Conservation (phyloP, 2,329 filamentous ascomycete species). For the Verticillium nonalfalfae region DNA sequence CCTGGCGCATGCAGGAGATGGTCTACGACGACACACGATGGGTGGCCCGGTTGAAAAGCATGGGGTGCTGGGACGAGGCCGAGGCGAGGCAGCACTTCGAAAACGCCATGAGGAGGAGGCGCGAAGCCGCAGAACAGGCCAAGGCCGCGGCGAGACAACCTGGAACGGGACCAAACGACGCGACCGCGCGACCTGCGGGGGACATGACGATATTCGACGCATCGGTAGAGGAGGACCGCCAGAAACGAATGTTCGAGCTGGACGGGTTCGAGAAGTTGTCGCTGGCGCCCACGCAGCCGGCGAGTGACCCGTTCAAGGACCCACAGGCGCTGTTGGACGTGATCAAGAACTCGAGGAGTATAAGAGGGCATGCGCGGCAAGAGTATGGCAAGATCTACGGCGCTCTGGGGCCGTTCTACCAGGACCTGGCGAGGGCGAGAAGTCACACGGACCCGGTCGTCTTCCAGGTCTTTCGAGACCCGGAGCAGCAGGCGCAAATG, state of each 20-base stretch:
- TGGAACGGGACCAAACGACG: conserved; percentile 12
- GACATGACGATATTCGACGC: conserved; percentile 70
- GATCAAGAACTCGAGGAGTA: conserved; percentile 65
- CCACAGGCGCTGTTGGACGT: conserved; percentile 61
- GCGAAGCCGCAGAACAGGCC: conserved; percentile 43
- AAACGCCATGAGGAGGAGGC: conserved; percentile 54
- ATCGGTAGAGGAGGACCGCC: conserved; percentile 56
- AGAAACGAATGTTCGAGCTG: conserved; percentile 27
- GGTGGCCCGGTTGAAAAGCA: conserved; percentile 77
- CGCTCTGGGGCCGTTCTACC: conserved; percentile 83
- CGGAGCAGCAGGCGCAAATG: conserved; percentile 86
- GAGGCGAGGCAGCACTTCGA: conserved; percentile 81
- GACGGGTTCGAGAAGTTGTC: conserved; percentile 80
- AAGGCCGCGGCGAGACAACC: conserved; percentile 12
- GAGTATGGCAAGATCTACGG: conserved; percentile 90
- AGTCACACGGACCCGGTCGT: conserved; percentile 75
- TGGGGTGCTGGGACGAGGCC: conserved; percentile 87
- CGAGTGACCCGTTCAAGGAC: conserved; percentile 45
- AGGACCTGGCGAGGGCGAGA: conserved; percentile 66
- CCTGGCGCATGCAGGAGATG: conserved; percentile 89
- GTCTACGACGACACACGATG: conserved; percentile 97
- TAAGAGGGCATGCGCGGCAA: conserved; percentile 77
- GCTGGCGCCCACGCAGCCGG: conserved; percentile 30
- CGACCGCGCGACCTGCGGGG: conserved; percentile 16
- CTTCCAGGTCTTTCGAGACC: conserved; percentile 81